A percentile compares a stretch with the other conserved stretches of the same genome.
Conservation (phyloP, 2,329 filamentous ascomycete species). For the Fusarium verrucosum region DNA sequence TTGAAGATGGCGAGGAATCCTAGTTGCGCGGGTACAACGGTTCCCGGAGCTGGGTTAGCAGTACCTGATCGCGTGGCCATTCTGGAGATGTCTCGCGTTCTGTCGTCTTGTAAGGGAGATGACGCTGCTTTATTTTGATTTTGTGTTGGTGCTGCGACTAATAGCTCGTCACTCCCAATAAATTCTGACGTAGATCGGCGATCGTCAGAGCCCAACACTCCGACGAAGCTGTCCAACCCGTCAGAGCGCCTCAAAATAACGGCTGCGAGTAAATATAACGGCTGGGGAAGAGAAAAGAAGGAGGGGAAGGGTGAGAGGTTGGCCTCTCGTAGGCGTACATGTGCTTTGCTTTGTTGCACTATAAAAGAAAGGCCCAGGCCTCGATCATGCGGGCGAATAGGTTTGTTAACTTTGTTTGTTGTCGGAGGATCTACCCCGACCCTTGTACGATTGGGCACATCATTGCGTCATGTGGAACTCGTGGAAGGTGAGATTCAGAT, state of each 20-base stretch:
- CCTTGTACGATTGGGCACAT: slow-evolving; percentile 6
- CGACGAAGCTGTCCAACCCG: slow-evolving; percentile 11
- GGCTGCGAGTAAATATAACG: not conserved
- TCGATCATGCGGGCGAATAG: slow-evolving; percentile 5
- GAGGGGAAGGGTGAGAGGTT: slow-evolving; percentile 4
- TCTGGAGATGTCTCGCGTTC: not conserved
- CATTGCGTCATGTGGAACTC: slow-evolving; percentile 12
- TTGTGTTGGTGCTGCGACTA: slow-evolving; percentile 4
- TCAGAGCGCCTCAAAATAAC: slow-evolving; percentile 17
- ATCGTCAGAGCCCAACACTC: slow-evolving; percentile 15
- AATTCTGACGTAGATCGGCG: slow-evolving; percentile 24
- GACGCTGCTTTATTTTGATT: not conserved
- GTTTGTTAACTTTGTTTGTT: not conserved
- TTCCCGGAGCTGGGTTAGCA: slow-evolving; percentile 31
- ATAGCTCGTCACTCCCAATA: slow-evolving; percentile 3
- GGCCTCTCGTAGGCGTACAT: too few species aligned
- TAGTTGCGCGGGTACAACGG: slow-evolving; percentile 75
- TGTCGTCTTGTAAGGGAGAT: not conserved
- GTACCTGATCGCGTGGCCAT: slow-evolving; percentile 36
- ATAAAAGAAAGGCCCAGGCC: not conserved
- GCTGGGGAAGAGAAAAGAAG: not conserved
- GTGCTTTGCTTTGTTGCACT: not conserved
- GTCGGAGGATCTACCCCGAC: slow-evolving; percentile 24
- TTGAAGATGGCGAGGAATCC: slow-evolving; percentile 96
- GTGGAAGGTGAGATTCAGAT: slow-evolving; percentile 16